Base-by-base conservation (phyloP, 768 basidiomycete genomes). In the Royoungia palumana region DNA sequence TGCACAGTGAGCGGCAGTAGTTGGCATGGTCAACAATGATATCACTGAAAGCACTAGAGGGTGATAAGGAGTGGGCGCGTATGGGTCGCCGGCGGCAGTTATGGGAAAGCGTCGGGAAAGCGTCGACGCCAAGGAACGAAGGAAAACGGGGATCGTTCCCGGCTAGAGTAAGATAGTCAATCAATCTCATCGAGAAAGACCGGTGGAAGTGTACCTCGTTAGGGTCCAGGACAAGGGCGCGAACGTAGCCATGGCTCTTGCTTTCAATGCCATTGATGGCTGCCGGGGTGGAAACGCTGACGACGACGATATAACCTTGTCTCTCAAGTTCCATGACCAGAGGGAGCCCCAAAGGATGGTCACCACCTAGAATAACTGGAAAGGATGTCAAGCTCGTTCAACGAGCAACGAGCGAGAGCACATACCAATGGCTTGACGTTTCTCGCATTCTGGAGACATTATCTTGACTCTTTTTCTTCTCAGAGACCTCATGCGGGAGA, bases 71-170 rank as follows among this genome's bases (percentile, higher is more conserved):
- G 83, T 80, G 0, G 84, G 74, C 20, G 76, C 80, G 63, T 83
- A 89, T 2, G 92, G 91, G 65, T 94, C 93, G 21, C 92, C 92
- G 3, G 87, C 71, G 7, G 82, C 67, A 28, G 79, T 83, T 55
- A 90, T 78, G 4, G 92, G 92, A 70, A 91, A 94, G 41, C 82
- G 80, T 54, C 89, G 84, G 16, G 87, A 86, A 9, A 94, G 75
- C 0, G 89, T 83, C 0, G 91, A 86, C 3, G 82, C 75, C 34
- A 94, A 71, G 8, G 90, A 92, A 46, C 91, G 84, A 35, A 94
- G 73, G 72, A 94, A 94, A 38, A 81, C 73, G 0, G 82, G 76
- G 41, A 90, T 75, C 3, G 83, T 83, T 2, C 77, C 81, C 27
- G 85, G 83, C 90, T 93, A 49, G 35, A 37, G 42, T 32, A 24